Evolutionary conservation across 2,329 filamentous ascomycete species (phyloP), one percentile per base, ranked within the genome.

Genomic region (Colletotrichum costaricense): DNA sequence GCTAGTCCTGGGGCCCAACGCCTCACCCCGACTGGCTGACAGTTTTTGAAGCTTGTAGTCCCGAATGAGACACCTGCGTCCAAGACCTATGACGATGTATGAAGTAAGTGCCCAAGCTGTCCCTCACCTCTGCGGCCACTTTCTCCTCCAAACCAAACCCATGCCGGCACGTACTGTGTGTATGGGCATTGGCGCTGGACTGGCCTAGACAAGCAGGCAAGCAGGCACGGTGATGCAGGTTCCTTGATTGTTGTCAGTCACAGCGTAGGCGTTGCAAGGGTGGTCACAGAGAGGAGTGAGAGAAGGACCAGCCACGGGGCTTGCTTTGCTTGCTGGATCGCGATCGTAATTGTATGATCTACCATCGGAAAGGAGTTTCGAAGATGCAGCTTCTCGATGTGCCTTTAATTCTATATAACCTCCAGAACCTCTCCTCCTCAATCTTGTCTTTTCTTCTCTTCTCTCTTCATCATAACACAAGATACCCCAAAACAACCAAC

Each of bases 1-100:
- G 56, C 60, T 49, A 49, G 42, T n/a, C 42, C 19, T 42, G 38
- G 14, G 14, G 42, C 52, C 52, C 64, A 67, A 22, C 46, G 46
- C 46, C 55, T 56, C 68, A 54, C 38, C 42, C 66, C 60, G 33
- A 73, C 71, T 70, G 72, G 54, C 49, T 35, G 56, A 54, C 58
- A 72, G 26, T n/a, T 5, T 42, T 30, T 52, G 67, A 65, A 72
- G 72, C 72, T 73, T 74, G 69, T 64, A 74, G 33, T 73, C 60
- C 46, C 46, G 66, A 62, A 24, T 65, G 70, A 69, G 66, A 65
- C 64, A 69, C 59, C 60, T 73, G 46, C 55, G 33, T 12, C 72
- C 72, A 75, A 75, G 74, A 75, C 74, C 74, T 67, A 75, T 75
- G 74, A 75, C 74, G 74, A 71, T 57, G 69, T 60, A 58, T 59